Evolutionary conservation across 371 early-diverging fungal genomes (phyloP).

Genomic region (Syncephalastrum sp.): DNA sequence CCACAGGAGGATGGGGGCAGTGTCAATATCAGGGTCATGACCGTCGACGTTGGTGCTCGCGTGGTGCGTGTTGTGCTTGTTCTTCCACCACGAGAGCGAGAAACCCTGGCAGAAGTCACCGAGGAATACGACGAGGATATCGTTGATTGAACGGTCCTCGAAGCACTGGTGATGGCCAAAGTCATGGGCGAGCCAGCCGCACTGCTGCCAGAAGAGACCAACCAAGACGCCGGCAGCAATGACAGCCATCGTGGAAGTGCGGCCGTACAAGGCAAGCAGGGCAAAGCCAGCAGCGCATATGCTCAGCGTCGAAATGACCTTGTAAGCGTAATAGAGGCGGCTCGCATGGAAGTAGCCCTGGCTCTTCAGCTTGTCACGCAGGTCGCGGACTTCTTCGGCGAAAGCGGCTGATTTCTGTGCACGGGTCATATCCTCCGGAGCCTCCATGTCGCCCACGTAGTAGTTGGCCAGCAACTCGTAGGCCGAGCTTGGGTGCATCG

Average conservation of each 20-base stretch:
- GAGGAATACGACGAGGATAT: conserved; percentile 66
- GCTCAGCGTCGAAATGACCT: conserved; percentile 57
- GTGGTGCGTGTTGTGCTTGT: conserved; percentile 92
- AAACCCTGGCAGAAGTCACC: conserved; percentile 84
- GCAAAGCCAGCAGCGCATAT: conserved; percentile 53
- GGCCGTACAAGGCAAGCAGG: conserved; percentile 55
- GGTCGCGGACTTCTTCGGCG: conserved; percentile 63
- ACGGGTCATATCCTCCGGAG: conserved; percentile 7
- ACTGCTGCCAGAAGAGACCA: conserved; percentile 86
- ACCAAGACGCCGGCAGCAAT: conserved; percentile 59
- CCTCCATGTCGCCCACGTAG: conserved; percentile 75
- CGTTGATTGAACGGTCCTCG: conserved; percentile 64
- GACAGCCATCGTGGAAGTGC: conserved; percentile 53
- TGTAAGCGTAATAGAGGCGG: conserved; percentile 68
- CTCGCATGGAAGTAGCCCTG: conserved; percentile 70
- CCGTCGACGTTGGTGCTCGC: conserved; percentile 80
- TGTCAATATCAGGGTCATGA: conserved; percentile 88
- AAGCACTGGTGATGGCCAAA: conserved; percentile 87
- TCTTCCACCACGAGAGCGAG: conserved; percentile 82
- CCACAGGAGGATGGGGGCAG: conserved; percentile 83
- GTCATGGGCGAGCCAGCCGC: conserved; percentile 89
- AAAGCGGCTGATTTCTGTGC: conserved; percentile 35
- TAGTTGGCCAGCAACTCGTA: conserved; percentile 74
- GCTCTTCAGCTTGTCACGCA: conserved; percentile 57
- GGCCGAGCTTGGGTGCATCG: conserved; percentile 77